These are phyloP conservation scores for Ophiocordyceps camponoti-leonardi DNA, from an alignment of 2,329 filamentous ascomycete species.

Conservation along the genomic window DNA sequence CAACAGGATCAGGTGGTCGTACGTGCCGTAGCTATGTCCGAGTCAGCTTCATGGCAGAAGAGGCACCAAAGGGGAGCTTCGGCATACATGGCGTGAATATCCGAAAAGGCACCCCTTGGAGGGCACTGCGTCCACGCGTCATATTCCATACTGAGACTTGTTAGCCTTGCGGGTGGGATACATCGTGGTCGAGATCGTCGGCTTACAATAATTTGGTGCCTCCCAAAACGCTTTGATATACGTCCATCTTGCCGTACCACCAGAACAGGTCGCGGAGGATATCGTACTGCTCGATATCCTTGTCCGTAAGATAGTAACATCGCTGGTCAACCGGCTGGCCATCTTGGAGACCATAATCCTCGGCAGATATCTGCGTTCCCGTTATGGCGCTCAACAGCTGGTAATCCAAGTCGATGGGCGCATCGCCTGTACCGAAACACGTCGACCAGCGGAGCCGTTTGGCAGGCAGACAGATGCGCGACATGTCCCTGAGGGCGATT, in stretches of 20 bases:
- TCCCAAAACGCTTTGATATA: constrained; percentile 77
- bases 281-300: constrained; percentile 65
- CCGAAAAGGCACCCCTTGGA: constrained; percentile 65
- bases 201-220: constrained; percentile 74
- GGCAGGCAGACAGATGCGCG: constrained; percentile 49
- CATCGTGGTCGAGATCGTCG: neutral
- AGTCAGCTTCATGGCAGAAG: constrained; percentile 7
- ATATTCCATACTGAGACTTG: constrained; percentile 50
- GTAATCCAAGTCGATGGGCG: constrained; percentile 23
- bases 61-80: neutral
- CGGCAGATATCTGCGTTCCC: constrained; percentile 19
- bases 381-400: constrained; percentile 23
- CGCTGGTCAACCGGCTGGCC: constrained; percentile 11
- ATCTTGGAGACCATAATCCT: constrained; percentile 18
- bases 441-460: constrained; percentile 24
- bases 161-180: constrained; percentile 5
- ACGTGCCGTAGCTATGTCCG: constrained; percentile 57
- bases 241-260: constrained; percentile 93
- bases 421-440: constrained; percentile 5
- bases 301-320: constrained; percentile 20
- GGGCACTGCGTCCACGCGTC: constrained; percentile 73
- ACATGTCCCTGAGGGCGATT: constrained; percentile 61
- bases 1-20: constrained; percentile 72
- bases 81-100: constrained; percentile 51
- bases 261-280: constrained; percentile 76